phyloP scores from a whole-genome alignment of 179 eudicot species.

The Beta macrorhiza region DNA sequence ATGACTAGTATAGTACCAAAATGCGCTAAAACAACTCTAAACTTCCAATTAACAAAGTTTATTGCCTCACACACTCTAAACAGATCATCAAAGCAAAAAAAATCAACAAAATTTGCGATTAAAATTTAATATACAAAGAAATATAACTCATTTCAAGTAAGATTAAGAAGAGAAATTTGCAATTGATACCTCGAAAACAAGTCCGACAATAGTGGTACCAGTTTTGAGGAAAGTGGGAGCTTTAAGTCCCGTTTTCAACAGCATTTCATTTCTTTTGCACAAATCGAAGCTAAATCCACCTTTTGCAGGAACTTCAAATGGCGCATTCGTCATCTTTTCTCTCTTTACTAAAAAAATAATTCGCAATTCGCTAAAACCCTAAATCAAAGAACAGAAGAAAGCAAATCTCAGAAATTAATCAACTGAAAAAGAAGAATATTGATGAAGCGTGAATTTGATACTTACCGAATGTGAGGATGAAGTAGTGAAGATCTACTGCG shows the following conservation, averaged over 20 bases:
- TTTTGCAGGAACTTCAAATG: slow-evolving; percentile 54
- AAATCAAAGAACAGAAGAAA: not conserved
- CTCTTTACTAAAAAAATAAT: not conserved
- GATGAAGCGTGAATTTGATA: too few species aligned
- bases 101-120: not conserved
- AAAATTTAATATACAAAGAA: not conserved
- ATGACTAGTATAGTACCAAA: not conserved
- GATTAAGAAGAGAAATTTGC: not conserved
- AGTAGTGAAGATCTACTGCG: slow-evolving; percentile 1
- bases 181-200: slow-evolving; percentile 49
- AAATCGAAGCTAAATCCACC: slow-evolving; percentile 74
- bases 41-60: not conserved
- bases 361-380: slow-evolving; percentile 31
- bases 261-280: slow-evolving; percentile 71
- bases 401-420: not conserved
- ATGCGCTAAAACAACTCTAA: not conserved
- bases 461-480: slow-evolving; percentile 14
- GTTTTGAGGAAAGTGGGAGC: slow-evolving; percentile 61
- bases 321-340: slow-evolving; percentile 44
- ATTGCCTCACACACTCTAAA: not conserved
- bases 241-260: slow-evolving; percentile 53
- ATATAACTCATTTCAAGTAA: not conserved
- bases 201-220: slow-evolving; percentile 78
- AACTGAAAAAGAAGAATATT: not conserved
- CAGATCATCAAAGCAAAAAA: not conserved